Evolutionary conservation across 805 yeast genomes (phyloP), one percentile per base, ranked within the genome.

Genomic region (Diddensiella santjacobensis): DNA sequence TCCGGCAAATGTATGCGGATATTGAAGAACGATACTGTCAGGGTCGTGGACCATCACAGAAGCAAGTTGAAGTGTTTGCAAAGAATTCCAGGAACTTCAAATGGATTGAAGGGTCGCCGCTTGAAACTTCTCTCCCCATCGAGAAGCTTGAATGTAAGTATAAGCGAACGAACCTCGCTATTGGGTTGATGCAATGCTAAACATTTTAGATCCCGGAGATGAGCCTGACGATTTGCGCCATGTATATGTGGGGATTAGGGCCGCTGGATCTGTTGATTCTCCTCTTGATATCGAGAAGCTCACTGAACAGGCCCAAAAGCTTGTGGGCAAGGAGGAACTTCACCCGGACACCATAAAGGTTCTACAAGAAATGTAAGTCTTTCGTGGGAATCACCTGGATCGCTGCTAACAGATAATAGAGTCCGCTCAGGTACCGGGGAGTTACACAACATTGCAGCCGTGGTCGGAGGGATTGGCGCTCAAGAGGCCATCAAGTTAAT

Each of bases 401-500:
- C 24, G 10, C 42, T 18, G 42, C 42, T 20, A 38, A 38, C 42
- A 10, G n/a, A 10, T 17, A 15, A 15, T 35, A 40, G 43, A 23
- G 49, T 51, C 6, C 59, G 71, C 2, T 47, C 60, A 3, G 62
- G 71, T 3, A 77, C 78, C 2, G 50, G 57, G 0, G 80, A 78
- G 53, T 44, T 79, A 11, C 82, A 79, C 52, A 83, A 84, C 56
- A 72, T 79, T 13, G 68, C 83, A 18, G 73, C 96, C 3, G 65
- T 87, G 2, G 69, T 87, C 55, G 98, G 96, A 1, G 98, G 96
- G 0, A 70, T 90, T 10, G 89, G 80, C 0, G 83, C 88, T 2
- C 96, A 91, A 61, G 99, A 91, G 62, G 80, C 78, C 3, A 71
- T 87, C 44, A 91, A 93, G 66, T 51, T 78, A 2, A 57, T 86